Percentiles rank a stretch among this genome's conserved stretches.
Evolutionary conservation across 768 basidiomycete genomes (phyloP).

Genomic region (Leucocoprinus birnbaumii): DNA sequence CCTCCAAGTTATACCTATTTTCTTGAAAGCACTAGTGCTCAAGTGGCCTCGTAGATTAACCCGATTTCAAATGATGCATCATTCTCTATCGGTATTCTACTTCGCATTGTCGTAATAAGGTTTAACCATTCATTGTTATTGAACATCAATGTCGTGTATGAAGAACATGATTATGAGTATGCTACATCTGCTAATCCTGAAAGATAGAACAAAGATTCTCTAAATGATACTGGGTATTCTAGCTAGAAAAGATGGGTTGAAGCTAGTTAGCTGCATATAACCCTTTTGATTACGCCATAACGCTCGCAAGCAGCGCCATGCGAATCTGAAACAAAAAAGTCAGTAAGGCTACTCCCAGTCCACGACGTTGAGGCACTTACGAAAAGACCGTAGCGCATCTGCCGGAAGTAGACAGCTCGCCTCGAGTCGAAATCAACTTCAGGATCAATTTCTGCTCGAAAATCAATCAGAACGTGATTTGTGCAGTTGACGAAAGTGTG

Average conservation of each 20-base stretch:
- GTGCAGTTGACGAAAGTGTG: background rate
- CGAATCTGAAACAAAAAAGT: conserved; percentile 22
- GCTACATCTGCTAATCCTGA: background rate
- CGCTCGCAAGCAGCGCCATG: conserved; percentile 33
- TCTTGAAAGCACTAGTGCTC: no score
- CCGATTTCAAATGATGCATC: no score
- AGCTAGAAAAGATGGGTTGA: no score
- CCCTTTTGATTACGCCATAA: conserved; percentile 22
- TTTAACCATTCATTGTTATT: no score
- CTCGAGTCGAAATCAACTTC: conserved; percentile 96
- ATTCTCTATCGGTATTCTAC: no score
- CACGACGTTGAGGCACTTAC: conserved; percentile 50
- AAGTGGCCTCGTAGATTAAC: no score
- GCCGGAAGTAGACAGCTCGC: conserved; percentile 95
- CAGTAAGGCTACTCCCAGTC: background rate
- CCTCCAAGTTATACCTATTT: no score
- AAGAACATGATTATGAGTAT: background rate
- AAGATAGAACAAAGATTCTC: background rate
- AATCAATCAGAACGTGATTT: background rate
- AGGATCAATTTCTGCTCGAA: conserved; percentile 87
- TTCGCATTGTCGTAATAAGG: no score
- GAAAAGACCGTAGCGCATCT: conserved; percentile 97
- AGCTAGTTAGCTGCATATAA: no score
- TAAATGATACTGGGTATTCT: no score
- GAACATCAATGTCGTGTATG: no score